Evolutionary conservation across 2,329 filamentous ascomycete species (phyloP).

Genomic region (Aureobasidium sp.): DNA sequence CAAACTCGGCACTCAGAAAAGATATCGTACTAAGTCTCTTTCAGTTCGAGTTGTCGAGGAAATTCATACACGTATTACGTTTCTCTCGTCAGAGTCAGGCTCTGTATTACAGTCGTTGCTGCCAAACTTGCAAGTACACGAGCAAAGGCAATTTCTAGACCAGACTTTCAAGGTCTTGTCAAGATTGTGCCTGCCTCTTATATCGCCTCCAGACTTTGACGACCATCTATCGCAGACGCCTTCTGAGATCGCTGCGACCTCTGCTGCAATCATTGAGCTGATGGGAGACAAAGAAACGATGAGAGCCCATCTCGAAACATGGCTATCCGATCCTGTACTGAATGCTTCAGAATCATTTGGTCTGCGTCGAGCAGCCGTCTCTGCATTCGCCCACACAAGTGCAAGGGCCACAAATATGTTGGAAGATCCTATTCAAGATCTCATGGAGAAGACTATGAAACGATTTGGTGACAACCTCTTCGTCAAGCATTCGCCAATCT

Average conservation of each 20-base stretch:
- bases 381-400: conserved; percentile 18
- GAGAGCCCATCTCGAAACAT: conserved; percentile 18
- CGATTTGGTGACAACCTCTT: conserved; percentile 82
- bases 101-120: conserved; percentile 26
- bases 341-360: conserved; percentile 18
- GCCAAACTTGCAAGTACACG: conserved; percentile 36
- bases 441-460: conserved; percentile 60
- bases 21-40: background rate
- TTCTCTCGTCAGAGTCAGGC: background rate
- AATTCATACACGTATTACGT: conserved; percentile 1
- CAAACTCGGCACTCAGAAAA: background rate
- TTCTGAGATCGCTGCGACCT: conserved; percentile 10
- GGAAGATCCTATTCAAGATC: conserved; percentile 35
- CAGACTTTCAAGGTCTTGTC: conserved; percentile 24
- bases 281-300: conserved; percentile 14
- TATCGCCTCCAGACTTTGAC: background rate
- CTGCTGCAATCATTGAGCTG: conserved; percentile 16
- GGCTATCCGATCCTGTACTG: conserved; percentile 20
- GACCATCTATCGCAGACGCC: background rate
- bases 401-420: background rate
- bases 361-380: conserved; percentile 23
- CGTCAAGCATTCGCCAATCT: conserved; percentile 72
- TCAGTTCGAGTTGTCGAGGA: conserved; percentile 11
- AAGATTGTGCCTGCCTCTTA: conserved; percentile 15
- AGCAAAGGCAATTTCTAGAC: conserved; percentile 40